Percentiles rank a stretch among this genome's conserved stretches.
Conservation (phyloP, 148 eudicot genomes). For the Rhododendron mucronatum region DNA sequence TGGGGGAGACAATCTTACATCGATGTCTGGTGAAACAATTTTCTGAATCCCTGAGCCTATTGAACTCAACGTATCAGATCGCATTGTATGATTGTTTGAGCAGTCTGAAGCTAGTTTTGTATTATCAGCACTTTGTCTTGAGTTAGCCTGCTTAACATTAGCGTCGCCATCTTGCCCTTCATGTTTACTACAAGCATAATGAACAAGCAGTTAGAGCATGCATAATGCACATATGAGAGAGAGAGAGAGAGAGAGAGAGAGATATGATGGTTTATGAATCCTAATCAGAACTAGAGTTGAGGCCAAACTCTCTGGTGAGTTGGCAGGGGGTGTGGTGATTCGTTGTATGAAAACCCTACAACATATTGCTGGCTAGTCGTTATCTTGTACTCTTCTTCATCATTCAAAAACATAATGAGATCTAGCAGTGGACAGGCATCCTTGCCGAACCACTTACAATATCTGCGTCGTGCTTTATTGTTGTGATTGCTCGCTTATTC, state of each 20-base stretch:
- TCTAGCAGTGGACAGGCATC: not conserved
- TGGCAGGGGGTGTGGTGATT: not conserved
- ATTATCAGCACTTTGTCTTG: not conserved
- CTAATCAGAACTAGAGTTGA: not conserved
- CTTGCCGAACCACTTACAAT: not conserved
- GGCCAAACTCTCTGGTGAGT: not conserved
- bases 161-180: conserved; percentile 15
- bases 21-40: conserved; percentile 25
- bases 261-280: not conserved
- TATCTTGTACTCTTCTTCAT: not conserved
- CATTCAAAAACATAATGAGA: not conserved
- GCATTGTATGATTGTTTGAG: conserved; percentile 8
- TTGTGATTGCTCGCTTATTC: not conserved
- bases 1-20: conserved; percentile 18
- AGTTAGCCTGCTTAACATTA: conserved; percentile 17
- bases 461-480: not conserved
- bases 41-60: conserved; percentile 20
- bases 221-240: not conserved
- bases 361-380: not conserved
- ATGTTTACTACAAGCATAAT: conserved; percentile 23
- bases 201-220: not conserved
- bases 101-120: not conserved
- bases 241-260: not conserved
- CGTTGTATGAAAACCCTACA: not conserved
- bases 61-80: conserved; percentile 4